Base-by-base conservation (phyloP, 1,284 basidiomycete species). In the Anthracocystis setariae region DNA sequence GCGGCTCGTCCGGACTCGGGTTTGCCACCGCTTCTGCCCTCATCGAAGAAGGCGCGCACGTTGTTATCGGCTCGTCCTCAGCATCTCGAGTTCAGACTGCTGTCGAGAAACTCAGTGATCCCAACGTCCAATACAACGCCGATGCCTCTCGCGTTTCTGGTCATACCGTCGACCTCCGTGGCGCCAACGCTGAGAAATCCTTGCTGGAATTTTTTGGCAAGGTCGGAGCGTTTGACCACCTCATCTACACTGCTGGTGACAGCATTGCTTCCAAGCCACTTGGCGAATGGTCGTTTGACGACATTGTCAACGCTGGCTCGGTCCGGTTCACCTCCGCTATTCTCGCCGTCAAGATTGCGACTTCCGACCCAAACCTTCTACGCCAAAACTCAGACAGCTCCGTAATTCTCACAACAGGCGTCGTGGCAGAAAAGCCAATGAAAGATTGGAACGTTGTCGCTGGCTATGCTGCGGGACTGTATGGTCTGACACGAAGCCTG, bases 221-320 rank as follows among this genome's bases (percentile, higher is more conserved):
- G n/a, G 38, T 72, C 10, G 74, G 74, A 15, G 10, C 48, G 5
- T 57, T 77, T 18, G 69, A 77, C 15, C 62, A 70, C 21, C 37
- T 77, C 3, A 55, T 74, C 49, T 56, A 69, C 59, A 63, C 74
- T 3, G 68, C 74, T 2, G 74, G 67, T 13, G 71, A 72, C 18
- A 13, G 43, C 1, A 15, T 73, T 1, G 52, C 46, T 17, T 20
- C 44, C 18, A 55, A 51, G 5, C 46, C 52, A 1, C 33, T 76
- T 4, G 38, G 39, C 10, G 47, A 74, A 2, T 47, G 37, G 18
- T 48, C 21, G 25, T 74, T 68, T 24, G 21, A 67, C 7, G 27
- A 39, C 17, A 71, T 76, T 24, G 45, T 71, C 20, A 33, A 60
- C 1, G 57, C 64, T 0, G 63, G 56, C 20, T 17, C 29, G 0